phyloP scores from a whole-genome alignment of 495 filamentous ascomycete species.

The Xylaria scruposa region DNA sequence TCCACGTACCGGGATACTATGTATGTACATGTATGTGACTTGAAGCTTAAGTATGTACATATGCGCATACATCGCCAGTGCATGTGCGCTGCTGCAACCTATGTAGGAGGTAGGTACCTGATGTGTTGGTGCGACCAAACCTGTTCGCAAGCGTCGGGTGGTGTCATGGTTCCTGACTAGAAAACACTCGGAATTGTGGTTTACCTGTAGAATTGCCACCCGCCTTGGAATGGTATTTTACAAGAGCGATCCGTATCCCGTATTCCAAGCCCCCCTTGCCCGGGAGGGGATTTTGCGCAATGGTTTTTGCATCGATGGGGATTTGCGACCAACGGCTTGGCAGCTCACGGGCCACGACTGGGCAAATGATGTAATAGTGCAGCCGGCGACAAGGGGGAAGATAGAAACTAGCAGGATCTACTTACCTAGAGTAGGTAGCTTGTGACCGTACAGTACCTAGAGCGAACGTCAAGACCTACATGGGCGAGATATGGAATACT shows the following conservation, averaged over 20 bases:
- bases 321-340: background rate
- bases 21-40: background rate
- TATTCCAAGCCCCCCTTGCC: background rate
- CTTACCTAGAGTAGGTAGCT: background rate
- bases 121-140: background rate
- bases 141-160: background rate
- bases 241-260: no score
- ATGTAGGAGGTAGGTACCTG: background rate
- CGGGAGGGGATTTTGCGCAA: background rate
- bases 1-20: background rate
- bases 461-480: background rate
- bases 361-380: slow-evolving; percentile 6
- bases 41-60: background rate
- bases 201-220: background rate
- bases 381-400: background rate
- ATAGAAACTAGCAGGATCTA: background rate
- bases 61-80: background rate
- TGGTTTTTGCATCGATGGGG: background rate
- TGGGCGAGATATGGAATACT: background rate
- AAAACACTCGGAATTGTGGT: background rate
- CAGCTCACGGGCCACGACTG: background rate
- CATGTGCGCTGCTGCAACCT: background rate
- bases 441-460: background rate
- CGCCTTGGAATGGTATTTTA: background rate
- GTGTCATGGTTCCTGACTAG: slow-evolving; percentile 6